These are phyloP conservation scores for Shiraia bambusicola DNA, from an alignment of 2,329 filamentous ascomycete species.

Conservation along the genomic window DNA sequence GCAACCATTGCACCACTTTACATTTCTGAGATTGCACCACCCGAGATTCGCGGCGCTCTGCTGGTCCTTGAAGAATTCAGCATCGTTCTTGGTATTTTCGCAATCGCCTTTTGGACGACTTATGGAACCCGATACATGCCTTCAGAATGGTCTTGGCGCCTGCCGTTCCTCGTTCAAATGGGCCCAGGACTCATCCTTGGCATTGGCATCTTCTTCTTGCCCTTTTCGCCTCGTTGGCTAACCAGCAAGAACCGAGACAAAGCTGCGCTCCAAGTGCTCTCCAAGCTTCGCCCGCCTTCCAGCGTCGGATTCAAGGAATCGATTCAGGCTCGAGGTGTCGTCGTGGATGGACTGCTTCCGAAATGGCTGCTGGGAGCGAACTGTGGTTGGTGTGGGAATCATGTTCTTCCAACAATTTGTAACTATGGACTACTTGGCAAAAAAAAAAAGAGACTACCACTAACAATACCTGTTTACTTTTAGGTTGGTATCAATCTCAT, in stretches of 20 bases:
- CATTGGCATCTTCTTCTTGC: slow-evolving; percentile 50
- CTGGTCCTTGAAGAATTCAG: slow-evolving; percentile 53
- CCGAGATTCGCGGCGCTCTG: slow-evolving; percentile 52
- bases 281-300: slow-evolving; percentile 54
- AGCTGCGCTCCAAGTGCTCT: slow-evolving; percentile 52
- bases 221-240: slow-evolving; percentile 60
- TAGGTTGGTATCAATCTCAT: slow-evolving; percentile 49
- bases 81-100: slow-evolving; percentile 52
- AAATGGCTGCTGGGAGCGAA: slow-evolving; percentile 48
- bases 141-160: slow-evolving; percentile 48
- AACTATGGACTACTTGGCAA: no score
- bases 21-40: slow-evolving; percentile 55
- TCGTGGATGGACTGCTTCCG: slow-evolving; percentile 53
- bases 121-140: slow-evolving; percentile 53
- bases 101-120: slow-evolving; percentile 57
- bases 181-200: slow-evolving; percentile 45
- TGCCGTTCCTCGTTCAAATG: slow-evolving; percentile 53
- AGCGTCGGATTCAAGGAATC: slow-evolving; percentile 48
- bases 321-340: slow-evolving; percentile 48
- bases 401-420: slow-evolving; percentile 49
- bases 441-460: no score
- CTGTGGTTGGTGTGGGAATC: slow-evolving; percentile 44
- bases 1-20: slow-evolving; percentile 54
- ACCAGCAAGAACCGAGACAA: slow-evolving; percentile 47
- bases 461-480: no score